Percentiles rank a stretch among this genome's conserved stretches.
These are phyloP conservation scores for Neonectria sp. DNA, from an alignment of 2,329 filamentous ascomycete genomes.

Conservation along the genomic window DNA sequence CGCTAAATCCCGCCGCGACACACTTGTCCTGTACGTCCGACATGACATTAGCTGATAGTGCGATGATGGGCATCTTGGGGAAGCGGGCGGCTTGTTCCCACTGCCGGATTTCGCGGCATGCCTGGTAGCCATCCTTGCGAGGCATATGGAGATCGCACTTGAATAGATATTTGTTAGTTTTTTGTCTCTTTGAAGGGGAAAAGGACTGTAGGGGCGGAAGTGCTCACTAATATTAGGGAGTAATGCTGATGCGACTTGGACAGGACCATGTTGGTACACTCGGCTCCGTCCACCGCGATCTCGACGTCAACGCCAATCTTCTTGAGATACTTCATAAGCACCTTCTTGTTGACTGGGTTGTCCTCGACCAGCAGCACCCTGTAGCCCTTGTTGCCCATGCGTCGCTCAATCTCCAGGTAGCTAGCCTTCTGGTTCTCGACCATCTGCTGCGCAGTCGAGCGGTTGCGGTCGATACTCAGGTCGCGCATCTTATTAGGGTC, in stretches of 20 bases:
- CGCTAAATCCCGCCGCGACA: slow-evolving; percentile 84
- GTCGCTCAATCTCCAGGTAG: slow-evolving; percentile 81
- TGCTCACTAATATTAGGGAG: slow-evolving; percentile 82
- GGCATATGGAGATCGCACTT: slow-evolving; percentile 93
- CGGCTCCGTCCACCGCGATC: slow-evolving; percentile 81
- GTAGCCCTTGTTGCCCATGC: slow-evolving; percentile 84
- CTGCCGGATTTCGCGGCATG: slow-evolving; percentile 83
- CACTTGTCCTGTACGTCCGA: slow-evolving; percentile 90
- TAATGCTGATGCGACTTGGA: slow-evolving; percentile 77
- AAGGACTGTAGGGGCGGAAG: background rate
- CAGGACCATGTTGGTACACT: slow-evolving; percentile 84
- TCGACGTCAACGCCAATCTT: slow-evolving; percentile 84
- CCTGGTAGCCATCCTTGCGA: slow-evolving; percentile 90
- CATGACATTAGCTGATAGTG: slow-evolving; percentile 89
- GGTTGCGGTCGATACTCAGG: slow-evolving; percentile 84
- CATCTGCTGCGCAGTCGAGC: slow-evolving; percentile 84
- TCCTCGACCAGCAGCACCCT: slow-evolving; percentile 89
- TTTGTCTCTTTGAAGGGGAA: background rate
- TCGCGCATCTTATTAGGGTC: slow-evolving; percentile 85
- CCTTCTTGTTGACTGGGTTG: slow-evolving; percentile 89
- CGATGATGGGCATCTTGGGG: slow-evolving; percentile 82
- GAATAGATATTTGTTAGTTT: slow-evolving; percentile 26
- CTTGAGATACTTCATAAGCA: slow-evolving; percentile 82
- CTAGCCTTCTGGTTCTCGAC: slow-evolving; percentile 87
- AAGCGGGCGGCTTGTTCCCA: slow-evolving; percentile 77